Evolutionary conservation across 208 protist genomes (phyloP).

Genomic region (Zelonia costaricensis): DNA sequence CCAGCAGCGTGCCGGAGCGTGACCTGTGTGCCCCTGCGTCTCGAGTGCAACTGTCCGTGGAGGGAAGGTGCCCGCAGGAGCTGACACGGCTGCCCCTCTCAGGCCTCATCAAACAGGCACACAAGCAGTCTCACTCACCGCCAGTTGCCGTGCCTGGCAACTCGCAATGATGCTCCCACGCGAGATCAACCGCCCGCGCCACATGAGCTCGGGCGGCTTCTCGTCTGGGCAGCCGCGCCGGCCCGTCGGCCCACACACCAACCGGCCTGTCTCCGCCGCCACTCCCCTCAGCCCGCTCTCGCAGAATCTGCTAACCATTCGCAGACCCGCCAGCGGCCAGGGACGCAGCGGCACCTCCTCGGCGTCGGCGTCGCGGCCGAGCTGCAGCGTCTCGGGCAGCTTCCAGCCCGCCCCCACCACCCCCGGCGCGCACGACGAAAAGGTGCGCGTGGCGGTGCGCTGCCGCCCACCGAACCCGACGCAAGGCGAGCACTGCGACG

Average conservation of each 20-base stretch:
- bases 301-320: conserved; percentile 11
- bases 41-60: too few relatives aligned
- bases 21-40: too few relatives aligned
- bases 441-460: conserved; percentile 78
- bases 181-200: conserved; percentile 29
- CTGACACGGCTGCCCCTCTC: background rate
- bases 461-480: conserved; percentile 56
- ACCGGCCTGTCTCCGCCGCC: conserved; percentile 13
- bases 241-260: conserved; percentile 2
- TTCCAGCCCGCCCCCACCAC: conserved; percentile 13
- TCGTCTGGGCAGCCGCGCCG: background rate
- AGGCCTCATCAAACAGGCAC: background rate
- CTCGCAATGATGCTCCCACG: conserved; percentile 27
- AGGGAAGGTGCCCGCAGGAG: too few relatives aligned
- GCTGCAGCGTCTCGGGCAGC: conserved; percentile 29
- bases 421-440: conserved; percentile 34
- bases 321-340: background rate
- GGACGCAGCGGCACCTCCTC: conserved; percentile 4
- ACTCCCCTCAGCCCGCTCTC: conserved; percentile 18
- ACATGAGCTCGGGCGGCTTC: conserved; percentile 13
- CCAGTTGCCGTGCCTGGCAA: background rate
- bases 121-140: background rate
- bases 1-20: too few relatives aligned
- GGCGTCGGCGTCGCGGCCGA: conserved; percentile 1
- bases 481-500: conserved; percentile 36